These are phyloP conservation scores for Garcia nutans DNA, from an alignment of 345 rosid genomes.

Conservation along the genomic window DNA sequence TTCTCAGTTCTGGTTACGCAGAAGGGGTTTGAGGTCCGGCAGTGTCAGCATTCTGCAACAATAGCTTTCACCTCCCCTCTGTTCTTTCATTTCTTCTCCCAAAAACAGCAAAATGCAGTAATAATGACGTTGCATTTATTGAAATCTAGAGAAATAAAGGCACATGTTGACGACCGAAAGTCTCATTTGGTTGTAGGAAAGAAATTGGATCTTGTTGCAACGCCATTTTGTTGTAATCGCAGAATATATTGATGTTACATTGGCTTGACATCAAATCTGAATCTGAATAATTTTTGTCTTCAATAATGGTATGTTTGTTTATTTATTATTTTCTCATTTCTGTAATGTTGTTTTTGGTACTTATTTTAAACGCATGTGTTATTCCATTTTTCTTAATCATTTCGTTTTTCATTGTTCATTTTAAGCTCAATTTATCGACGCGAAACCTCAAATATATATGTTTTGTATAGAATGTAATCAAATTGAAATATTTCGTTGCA, in stretches of 20 bases:
- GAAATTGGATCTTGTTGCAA: slow-evolving; percentile 11
- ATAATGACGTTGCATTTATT: not conserved
- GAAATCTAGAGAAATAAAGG: slow-evolving; percentile 5
- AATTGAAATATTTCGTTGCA: not conserved
- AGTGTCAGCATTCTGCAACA: slow-evolving; percentile 1
- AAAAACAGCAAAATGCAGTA: not conserved
- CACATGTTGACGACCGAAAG: not conserved
- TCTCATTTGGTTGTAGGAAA: slow-evolving; percentile 3
- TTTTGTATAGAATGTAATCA: no score
- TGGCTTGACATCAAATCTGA: slow-evolving; percentile 31
- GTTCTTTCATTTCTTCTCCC: not conserved
- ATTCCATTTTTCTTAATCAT: not conserved
- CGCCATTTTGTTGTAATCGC: slow-evolving; percentile 14
- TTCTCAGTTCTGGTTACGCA: not conserved
- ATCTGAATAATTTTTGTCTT: slow-evolving; percentile 16
- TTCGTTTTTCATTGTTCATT: not conserved
- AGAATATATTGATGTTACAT: slow-evolving; percentile 11
- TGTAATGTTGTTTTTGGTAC: not conserved
- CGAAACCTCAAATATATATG: no score
- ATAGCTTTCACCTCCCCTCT: slow-evolving; percentile 8
- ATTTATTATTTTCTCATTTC: slow-evolving; percentile 1
- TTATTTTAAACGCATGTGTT: not conserved
- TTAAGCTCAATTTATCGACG: not conserved
- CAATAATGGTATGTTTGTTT: slow-evolving; percentile 32
- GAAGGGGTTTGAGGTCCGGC: slow-evolving; percentile 19